Evolutionary conservation across 352 stramenopile species (phyloP), one percentile per base, ranked within the genome.

Genomic region (Albugo laibachii): DNA sequence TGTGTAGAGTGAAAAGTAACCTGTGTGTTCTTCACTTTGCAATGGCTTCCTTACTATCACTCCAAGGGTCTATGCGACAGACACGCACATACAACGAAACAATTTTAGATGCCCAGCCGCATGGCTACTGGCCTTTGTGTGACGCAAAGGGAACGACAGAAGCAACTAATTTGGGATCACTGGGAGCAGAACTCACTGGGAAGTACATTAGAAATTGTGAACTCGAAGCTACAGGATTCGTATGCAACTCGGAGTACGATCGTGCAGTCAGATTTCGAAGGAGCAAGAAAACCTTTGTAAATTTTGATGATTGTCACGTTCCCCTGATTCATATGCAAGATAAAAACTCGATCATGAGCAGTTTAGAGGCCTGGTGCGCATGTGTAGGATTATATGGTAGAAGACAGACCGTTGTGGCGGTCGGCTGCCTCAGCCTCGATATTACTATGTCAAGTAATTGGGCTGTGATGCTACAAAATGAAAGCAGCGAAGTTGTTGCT

Each of bases 41-140:
- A 0, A 73, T 87, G 56, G 83, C 76, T n/a, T 87, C 81, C 15
- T 48, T 93, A 21, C 50, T 96, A 1, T 44, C 91, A 11, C 50
- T 85, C 2, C 63, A 81, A 46, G 83, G 80, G 11, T 83, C 79
- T 16, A 56, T 78, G 18, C 70, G 73, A 36, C 80, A 89, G 52
- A 65, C 65, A 5, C 78, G 65, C 11, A 83, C 69, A 11, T 96
- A 95, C 61, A 67, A 78, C 50, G 62, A 85, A 14, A 51, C 87
- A 13, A 45, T 95, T 14, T 49, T 88, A 12, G 44, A 46, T 0
- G 74, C 92, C n/a, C 20, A 38, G 6, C 80, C 83, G 0, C 57
- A 56, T 40, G 75, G 86, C 1, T 96, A 95, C 53, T 92, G 85
- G 80, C 64, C 82, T 34, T 48, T 96, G 11, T 83, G 73, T 35